These are phyloP conservation scores for Paramarasmius palmivorus DNA, from an alignment of 1,284 basidiomycete genomes.

Conservation along the genomic window DNA sequence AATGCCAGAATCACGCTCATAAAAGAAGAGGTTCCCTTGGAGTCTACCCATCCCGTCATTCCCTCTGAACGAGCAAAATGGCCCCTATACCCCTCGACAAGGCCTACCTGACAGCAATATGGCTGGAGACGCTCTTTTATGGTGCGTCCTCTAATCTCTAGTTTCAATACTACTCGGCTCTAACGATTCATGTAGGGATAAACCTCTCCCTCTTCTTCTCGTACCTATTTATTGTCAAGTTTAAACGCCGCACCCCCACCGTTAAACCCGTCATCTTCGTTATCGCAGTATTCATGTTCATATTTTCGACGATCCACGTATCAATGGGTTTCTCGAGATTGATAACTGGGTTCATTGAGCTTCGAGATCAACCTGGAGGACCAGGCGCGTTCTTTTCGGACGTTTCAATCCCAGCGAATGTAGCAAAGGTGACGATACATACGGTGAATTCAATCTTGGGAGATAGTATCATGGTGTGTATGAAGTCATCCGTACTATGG, in stretches of 20 bases:
- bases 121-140: conserved; percentile 37
- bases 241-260: conserved; percentile 25
- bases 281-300: conserved; percentile 35
- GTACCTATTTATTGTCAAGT: conserved; percentile 32
- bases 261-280: conserved; percentile 31
- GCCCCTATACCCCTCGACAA: conserved; percentile 30
- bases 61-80: not conserved
- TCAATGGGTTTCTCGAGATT: conserved; percentile 38
- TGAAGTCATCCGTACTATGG: not conserved
- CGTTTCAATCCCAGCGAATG: conserved; percentile 37
- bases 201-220: conserved; percentile 35
- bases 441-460: conserved; percentile 37
- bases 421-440: conserved; percentile 39
- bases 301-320: conserved; percentile 36
- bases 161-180: no score
- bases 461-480: conserved; percentile 35
- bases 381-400: conserved; percentile 38
- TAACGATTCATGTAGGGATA: conserved; percentile 26
- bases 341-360: conserved; percentile 37
- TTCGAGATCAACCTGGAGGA: conserved; percentile 32
- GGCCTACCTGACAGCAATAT: conserved; percentile 36
- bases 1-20: no score
- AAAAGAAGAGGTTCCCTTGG: no score
- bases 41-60: not conserved
- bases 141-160: conserved; percentile 19